Percentiles rank a stretch among this genome's conserved stretches.
phyloP scores from a whole-genome alignment of 2,329 filamentous ascomycete genomes.

The Nectriaceae sp. region DNA sequence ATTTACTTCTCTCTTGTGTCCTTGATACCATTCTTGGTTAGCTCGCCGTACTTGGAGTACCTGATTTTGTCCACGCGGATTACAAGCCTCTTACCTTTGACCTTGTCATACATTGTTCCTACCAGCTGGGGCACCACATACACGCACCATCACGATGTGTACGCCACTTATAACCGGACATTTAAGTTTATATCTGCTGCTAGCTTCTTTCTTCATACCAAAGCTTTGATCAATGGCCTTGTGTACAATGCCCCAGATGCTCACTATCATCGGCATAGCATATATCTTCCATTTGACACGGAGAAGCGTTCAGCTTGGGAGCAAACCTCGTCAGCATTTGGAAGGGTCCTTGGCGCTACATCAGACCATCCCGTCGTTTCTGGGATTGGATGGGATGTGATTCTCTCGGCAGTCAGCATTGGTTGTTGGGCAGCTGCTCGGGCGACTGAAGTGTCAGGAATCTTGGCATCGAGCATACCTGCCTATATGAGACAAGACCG shows the following conservation, averaged over 20 bases:
- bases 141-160: slow-evolving; percentile 39
- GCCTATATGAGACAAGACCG: slow-evolving; percentile 2
- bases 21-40: slow-evolving; percentile 41
- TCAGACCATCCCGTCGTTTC: slow-evolving; percentile 60
- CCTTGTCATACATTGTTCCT: slow-evolving; percentile 50
- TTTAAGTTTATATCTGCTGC: slow-evolving; percentile 49
- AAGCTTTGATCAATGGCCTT: slow-evolving; percentile 45
- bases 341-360: slow-evolving; percentile 50
- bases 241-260: slow-evolving; percentile 49
- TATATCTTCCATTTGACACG: slow-evolving; percentile 46
- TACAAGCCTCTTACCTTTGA: slow-evolving; percentile 47
- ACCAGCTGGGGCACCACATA: slow-evolving; percentile 49
- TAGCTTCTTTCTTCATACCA: slow-evolving; percentile 47
- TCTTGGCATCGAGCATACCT: slow-evolving; percentile 43
- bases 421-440: slow-evolving; percentile 59
- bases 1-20: slow-evolving; percentile 39
- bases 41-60: slow-evolving; percentile 41
- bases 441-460: slow-evolving; percentile 50
- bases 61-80: slow-evolving; percentile 35
- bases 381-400: slow-evolving; percentile 58
- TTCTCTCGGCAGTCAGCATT: slow-evolving; percentile 56
- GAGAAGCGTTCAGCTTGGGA: slow-evolving; percentile 47
- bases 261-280: slow-evolving; percentile 50
- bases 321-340: slow-evolving; percentile 46
- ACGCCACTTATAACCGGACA: slow-evolving; percentile 44